Evolutionary conservation across 306 rosid genomes (phyloP).

Genomic region (Lablab purpureus): DNA sequence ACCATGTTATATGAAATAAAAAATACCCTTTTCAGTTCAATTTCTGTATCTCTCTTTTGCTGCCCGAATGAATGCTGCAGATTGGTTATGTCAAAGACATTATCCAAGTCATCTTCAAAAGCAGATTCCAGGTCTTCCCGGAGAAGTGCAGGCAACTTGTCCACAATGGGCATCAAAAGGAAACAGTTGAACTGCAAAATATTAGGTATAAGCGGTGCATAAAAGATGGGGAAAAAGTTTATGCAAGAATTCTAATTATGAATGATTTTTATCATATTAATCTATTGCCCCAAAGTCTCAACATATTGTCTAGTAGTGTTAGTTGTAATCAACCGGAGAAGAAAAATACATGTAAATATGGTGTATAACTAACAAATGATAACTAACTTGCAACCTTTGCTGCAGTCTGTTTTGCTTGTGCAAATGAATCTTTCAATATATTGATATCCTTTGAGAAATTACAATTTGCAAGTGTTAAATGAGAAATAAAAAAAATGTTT

Average conservation of each 20-base stretch:
- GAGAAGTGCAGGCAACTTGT: conserved; percentile 92
- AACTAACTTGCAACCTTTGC: conserved; percentile 16
- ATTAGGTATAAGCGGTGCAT: conserved; percentile 38
- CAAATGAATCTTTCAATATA: background rate
- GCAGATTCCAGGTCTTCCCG: conserved; percentile 93
- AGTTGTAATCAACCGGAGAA: conserved; percentile 15
- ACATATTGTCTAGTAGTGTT: background rate
- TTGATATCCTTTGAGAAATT: conserved; percentile 3
- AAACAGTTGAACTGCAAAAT: conserved; percentile 94
- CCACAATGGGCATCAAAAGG: conserved; percentile 98
- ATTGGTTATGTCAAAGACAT: conserved; percentile 85
- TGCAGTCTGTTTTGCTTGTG: conserved; percentile 6
- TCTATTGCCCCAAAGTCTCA: conserved; percentile 8
- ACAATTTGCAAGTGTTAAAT: background rate
- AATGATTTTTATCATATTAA: conserved; percentile 1
- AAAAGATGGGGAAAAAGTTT: conserved; percentile 10
- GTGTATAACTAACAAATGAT: background rate
- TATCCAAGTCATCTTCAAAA: conserved; percentile 87
- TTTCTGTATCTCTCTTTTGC: conserved; percentile 76
- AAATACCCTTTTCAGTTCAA: conserved; percentile 91
- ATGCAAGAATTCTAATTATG: conserved; percentile 23
- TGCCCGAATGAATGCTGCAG: conserved; percentile 74
- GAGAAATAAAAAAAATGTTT: background rate
- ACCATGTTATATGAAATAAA: conserved; percentile 14
- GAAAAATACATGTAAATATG: conserved; percentile 2